Base-by-base conservation (phyloP, 345 rosid genomes). In the Durio zibethinus region DNA sequence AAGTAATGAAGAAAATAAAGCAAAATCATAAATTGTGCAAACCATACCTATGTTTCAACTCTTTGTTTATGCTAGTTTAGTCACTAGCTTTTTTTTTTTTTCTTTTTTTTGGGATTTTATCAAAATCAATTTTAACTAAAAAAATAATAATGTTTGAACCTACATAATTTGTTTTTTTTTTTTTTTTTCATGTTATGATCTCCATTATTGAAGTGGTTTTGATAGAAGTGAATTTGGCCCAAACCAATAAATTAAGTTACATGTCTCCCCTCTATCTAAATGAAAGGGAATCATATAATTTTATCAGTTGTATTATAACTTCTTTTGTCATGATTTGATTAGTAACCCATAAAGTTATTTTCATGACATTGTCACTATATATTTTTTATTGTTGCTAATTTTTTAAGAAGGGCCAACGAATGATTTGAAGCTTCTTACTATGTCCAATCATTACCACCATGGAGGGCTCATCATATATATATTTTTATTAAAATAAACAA, bases 311-410 rank as follows among this genome's bases (percentile, higher is more conserved):
- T 3, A 75, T 82, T 74, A 74, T 33, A 52, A 40, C 43, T 31
- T 67, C 42, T n/a, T 69, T 77, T 64, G 61, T 64, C 78, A 48
- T 42, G 64, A 72, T 78, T 79, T 80, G 84, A 82, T 86, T 74
- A 61, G 85, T 72, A 38, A 82, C 3, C 78, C 78, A 35, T 63
- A 84, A 84, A 86, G 85, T 76, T 76, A 67, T 76, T 62, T 40
- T 75, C 77, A 48, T 76, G 48, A 50, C 56, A 62, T 65, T 78
- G 15, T 27, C 74, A 56, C 63, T 53, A 56, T 69, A 50, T 16
- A 18, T 50, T 16, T 62, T 53, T 48, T 62, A 6, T 61, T 31
- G 65, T 10, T 4, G 33, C 42, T 47, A 72, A 72, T 48, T 61
- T 57, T 21, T 7, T 8, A 61, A 52, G 38, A 38, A 72, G 80